Percentiles rank a stretch among this genome's conserved stretches.
phyloP scores from a whole-genome alignment of 2,329 filamentous ascomycete species.

The Exophiala xenobiotica region DNA sequence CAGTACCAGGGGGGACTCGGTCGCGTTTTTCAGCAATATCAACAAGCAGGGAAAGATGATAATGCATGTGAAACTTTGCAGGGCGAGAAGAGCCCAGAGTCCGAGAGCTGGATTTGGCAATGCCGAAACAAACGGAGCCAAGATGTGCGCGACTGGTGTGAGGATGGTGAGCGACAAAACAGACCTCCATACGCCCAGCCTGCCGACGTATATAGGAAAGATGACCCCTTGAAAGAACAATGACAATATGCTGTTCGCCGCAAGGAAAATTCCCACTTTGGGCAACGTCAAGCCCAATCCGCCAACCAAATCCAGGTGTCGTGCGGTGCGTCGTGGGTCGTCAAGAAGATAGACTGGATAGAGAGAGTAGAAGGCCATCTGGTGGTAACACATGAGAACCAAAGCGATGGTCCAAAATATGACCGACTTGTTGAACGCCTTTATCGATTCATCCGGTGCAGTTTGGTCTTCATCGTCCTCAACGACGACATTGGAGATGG shows the following conservation, averaged over 20 bases:
- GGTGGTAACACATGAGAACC: constrained; percentile 47
- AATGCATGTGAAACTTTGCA: constrained; percentile 63
- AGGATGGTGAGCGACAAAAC: constrained; percentile 60
- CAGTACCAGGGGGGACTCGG: constrained; percentile 55
- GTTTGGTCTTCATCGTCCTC: constrained; percentile 10
- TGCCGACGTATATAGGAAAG: constrained; percentile 61
- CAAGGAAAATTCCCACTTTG: constrained; percentile 62
- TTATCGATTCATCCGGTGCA: constrained; percentile 2
- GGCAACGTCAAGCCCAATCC: constrained; percentile 64
- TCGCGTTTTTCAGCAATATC: constrained; percentile 67
- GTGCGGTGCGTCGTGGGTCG: constrained; percentile 26
- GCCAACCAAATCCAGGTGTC: constrained; percentile 38
- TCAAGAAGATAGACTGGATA: constrained; percentile 48
- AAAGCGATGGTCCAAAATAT: constrained; percentile 45
- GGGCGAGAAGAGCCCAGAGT: constrained; percentile 58
- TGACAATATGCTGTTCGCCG: constrained; percentile 59
- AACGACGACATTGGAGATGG: constrained; percentile 5
- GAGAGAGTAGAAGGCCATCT: constrained; percentile 48
- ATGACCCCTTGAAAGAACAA: constrained; percentile 60
- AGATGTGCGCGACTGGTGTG: constrained; percentile 61
- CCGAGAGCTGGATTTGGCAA: constrained; percentile 55
- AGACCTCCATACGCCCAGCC: constrained; percentile 59
- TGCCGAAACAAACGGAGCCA: constrained; percentile 59
- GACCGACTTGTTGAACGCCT: constrained; percentile 28
- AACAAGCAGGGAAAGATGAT: constrained; percentile 65